Conservation (phyloP, 495 filamentous ascomycete species). For the Aspergillus asperescens region DNA sequence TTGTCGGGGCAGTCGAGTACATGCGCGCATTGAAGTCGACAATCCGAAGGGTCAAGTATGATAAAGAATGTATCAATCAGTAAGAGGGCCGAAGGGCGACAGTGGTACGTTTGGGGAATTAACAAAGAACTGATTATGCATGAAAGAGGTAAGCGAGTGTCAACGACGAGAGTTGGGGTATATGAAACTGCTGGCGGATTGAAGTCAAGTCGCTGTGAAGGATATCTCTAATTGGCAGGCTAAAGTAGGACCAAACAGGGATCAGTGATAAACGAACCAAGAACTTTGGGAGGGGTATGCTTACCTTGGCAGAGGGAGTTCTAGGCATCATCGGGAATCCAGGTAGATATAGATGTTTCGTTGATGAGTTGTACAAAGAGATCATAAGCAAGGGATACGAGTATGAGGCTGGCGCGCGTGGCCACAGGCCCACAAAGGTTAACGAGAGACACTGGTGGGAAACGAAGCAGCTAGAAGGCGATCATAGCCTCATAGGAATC, state of each 20-base stretch:
- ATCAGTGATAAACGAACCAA: conserved; percentile 7
- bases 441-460: conserved; percentile 8
- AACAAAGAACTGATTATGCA: conserved; percentile 2
- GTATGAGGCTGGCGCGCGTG: neutral
- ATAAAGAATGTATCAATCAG: neutral
- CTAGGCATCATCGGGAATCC: conserved; percentile 7
- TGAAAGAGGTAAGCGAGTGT: conserved; percentile 5
- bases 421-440: neutral
- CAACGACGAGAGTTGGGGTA: neutral
- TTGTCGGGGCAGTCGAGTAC: neutral
- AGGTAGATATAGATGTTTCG: neutral
- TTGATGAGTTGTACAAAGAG: conserved; percentile 4
- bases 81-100: neutral
- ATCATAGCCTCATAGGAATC: neutral
- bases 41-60: neutral
- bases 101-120: neutral
- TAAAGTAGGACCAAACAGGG: conserved; percentile 13
- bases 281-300: conserved; percentile 5
- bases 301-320: conserved; percentile 10
- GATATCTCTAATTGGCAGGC: conserved; percentile 13
- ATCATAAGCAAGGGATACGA: neutral
- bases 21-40: conserved; percentile 2
- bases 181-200: conserved; percentile 3
- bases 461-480: neutral
- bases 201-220: neutral